Percentiles rank a stretch among this genome's conserved stretches.
Evolutionary conservation across 768 basidiomycete genomes (phyloP).

Genomic region (Mycena alexandri): DNA sequence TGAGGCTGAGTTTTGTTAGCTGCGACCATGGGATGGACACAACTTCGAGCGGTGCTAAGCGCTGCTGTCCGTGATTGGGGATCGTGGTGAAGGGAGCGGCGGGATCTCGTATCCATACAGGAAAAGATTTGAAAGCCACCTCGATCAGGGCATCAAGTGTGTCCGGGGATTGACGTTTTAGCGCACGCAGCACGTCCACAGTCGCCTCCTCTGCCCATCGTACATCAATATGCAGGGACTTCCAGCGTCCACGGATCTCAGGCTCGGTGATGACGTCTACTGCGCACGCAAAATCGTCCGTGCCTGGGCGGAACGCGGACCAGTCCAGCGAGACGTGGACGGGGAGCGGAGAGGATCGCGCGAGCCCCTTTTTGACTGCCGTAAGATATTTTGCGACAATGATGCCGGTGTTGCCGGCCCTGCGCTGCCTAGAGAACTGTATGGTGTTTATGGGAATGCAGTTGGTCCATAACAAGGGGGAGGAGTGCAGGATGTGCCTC

Average conservation of each 20-base stretch:
- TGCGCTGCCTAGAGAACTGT: background rate
- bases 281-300: background rate
- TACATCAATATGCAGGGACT: background rate
- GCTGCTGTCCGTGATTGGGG: background rate
- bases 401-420: background rate
- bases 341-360: conserved; percentile 1
- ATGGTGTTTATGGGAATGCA: background rate
- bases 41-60: background rate
- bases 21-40: background rate
- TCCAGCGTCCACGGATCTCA: background rate
- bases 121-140: background rate
- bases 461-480: background rate
- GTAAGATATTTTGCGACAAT: background rate
- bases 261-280: background rate
- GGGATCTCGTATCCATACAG: background rate
- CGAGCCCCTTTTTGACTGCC: background rate
- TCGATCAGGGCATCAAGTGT: background rate
- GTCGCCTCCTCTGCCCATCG: background rate
- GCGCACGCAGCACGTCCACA: background rate
- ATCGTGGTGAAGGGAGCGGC: background rate
- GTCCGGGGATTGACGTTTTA: background rate
- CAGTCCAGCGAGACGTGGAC: conserved; percentile 1
- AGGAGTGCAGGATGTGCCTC: background rate
- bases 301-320: background rate
- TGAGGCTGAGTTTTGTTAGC: background rate